Evolutionary conservation across 768 basidiomycete species (phyloP).

Genomic region (Arthromyces matolae): DNA sequence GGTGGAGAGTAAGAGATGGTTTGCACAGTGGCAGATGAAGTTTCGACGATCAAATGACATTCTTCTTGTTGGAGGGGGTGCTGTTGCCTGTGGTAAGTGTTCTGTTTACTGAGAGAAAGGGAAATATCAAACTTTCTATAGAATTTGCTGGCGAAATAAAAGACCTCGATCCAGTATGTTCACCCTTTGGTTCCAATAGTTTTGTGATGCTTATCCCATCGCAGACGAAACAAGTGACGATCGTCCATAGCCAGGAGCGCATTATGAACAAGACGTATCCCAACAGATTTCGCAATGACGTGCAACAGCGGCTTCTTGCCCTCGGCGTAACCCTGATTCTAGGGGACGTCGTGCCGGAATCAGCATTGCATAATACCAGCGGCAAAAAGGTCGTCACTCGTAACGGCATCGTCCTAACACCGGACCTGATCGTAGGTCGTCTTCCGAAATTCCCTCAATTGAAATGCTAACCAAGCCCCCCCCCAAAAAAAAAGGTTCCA

Average conservation of each 20-base stretch:
- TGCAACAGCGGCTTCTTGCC: conserved; percentile 36
- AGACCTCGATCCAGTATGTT: conserved; percentile 35
- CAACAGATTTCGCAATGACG: conserved; percentile 44
- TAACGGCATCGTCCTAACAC: conserved; percentile 43
- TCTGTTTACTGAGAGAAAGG: not conserved
- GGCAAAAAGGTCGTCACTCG: conserved; percentile 46
- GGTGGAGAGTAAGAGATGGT: conserved; percentile 21
- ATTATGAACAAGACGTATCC: conserved; percentile 59
- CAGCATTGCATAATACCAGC: conserved; percentile 32
- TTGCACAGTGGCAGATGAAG: conserved; percentile 28
- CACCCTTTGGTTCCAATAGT: too few species aligned
- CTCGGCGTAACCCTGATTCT: conserved; percentile 51
- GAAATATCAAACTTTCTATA: conserved; percentile 9
- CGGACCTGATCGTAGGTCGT: conserved; percentile 56
- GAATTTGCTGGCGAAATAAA: conserved; percentile 43
- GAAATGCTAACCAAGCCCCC: not conserved
- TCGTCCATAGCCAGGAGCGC: conserved; percentile 53
- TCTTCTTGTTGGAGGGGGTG: conserved; percentile 54
- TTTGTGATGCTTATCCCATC: conserved; percentile 11
- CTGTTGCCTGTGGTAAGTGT: conserved; percentile 45
- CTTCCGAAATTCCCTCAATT: not conserved
- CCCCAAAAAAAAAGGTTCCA: conserved; percentile 25
- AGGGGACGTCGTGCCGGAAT: conserved; percentile 43
- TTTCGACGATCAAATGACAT: conserved; percentile 40
- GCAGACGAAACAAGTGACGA: conserved; percentile 48